A percentile compares a stretch with the other conserved stretches of the same genome.
Conservation (phyloP, 1,139 yeast species). For the Zygosaccharomyces pseudobailii region DNA sequence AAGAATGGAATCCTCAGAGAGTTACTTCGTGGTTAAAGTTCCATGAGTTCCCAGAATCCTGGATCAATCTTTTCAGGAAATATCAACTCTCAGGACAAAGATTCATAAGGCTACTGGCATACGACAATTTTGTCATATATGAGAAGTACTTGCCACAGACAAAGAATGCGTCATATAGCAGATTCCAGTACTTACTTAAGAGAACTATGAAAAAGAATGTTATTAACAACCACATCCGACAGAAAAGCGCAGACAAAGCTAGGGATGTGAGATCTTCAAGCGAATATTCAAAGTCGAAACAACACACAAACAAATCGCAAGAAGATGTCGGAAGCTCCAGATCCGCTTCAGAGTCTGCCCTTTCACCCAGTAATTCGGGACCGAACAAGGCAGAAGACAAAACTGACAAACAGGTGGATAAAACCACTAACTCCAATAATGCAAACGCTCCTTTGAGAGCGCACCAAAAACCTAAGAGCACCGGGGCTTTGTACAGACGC, state of each 20-base stretch:
- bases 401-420: not conserved
- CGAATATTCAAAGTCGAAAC: conserved; percentile 22
- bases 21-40: conserved; percentile 64
- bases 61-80: conserved; percentile 61
- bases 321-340: conserved; percentile 16
- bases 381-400: conserved; percentile 2
- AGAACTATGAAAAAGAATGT: conserved; percentile 42
- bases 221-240: conserved; percentile 26
- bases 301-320: conserved; percentile 9
- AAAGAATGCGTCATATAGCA: conserved; percentile 47
- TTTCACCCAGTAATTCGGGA: conserved; percentile 9
- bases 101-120: conserved; percentile 64
- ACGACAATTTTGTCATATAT: conserved; percentile 51
- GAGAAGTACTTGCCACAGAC: conserved; percentile 45
- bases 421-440: not conserved
- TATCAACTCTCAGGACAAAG: conserved; percentile 59
- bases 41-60: conserved; percentile 64
- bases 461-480: conserved; percentile 31
- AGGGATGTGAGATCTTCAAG: conserved; percentile 25
- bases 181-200: conserved; percentile 51
- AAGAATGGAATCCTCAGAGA: conserved; percentile 64
- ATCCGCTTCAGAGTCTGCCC: conserved; percentile 27
- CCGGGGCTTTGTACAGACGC: conserved; percentile 33
- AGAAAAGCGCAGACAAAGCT: conserved; percentile 18
- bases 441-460: conserved; percentile 12